Evolutionary conservation across 169 alveolate genomes (phyloP), one percentile per base, ranked within the genome.

Genomic region (Plasmodium coatneyi): DNA sequence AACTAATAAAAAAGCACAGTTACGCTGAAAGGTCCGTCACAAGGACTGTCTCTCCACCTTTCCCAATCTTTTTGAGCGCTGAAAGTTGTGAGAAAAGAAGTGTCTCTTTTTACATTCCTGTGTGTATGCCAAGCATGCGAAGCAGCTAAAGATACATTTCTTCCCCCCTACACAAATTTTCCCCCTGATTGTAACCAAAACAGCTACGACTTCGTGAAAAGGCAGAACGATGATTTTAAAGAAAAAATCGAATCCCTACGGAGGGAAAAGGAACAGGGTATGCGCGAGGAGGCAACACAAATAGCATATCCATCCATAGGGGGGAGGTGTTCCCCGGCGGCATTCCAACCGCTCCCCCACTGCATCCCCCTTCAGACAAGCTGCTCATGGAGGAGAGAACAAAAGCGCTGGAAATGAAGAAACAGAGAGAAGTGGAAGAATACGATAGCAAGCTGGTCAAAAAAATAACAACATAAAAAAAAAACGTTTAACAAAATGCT

Each of bases 191-290:
- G 71, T 5, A 60, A 39, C 34, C 49, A 22, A 36, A 22, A 71
- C 52, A 84, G 92, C 1, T 84, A 84, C 41, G 92, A 84, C 2
- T 56, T 28, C 30, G 83, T 79, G 19, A 41, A 87, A 32, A 87
- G 60, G 22, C 93, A 87, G 32, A 87, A 87, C 34, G 89, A 78
- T 14, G 89, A 87, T 19, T 87, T 78, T 78, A 76, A 39, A 79
- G 56, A 79, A 78, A 78, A 87, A 79, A 87, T 87, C 16, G 93
- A 87, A 49, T 60, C 36, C 41, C 54, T 87, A 28, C 80, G 70
- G 32, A 76, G 25, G 89, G 93, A 87, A 56, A 87, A 56, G 22
- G 89, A 87, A 25, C 76, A 72, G 70, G 93, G 93, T 87, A 56
- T 66, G 46, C 46, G 7, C 72, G 25, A 14, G 22, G 41, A 16